Evolutionary conservation across 139 green algal genomes (phyloP).

Genomic region (Yamagishiella unicocca): DNA sequence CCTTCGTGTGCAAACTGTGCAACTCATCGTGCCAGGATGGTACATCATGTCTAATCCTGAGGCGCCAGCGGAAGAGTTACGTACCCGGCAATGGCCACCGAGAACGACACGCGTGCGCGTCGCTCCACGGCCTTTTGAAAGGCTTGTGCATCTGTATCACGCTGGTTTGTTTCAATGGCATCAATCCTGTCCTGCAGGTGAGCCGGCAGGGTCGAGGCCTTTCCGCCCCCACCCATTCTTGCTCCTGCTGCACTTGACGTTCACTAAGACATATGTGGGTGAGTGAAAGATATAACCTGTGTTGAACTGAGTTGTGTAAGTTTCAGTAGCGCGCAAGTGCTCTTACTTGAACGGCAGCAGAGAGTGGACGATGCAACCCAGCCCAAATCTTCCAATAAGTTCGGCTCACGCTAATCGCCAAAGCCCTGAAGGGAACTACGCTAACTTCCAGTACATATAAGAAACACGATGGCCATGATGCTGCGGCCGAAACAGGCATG

Average conservation of each 20-base stretch:
- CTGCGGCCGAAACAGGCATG: not conserved
- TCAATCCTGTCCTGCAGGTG: constrained; percentile 43
- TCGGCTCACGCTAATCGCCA: too few relatives aligned
- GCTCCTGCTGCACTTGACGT: not conserved
- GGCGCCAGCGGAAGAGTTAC: not conserved
- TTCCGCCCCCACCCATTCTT: constrained; percentile 27
- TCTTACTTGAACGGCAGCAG: too few relatives aligned
- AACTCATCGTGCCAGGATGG: too few relatives aligned
- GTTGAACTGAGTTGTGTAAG: too few relatives aligned
- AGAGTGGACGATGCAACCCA: constrained; percentile 14
- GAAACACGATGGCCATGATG: not conserved
- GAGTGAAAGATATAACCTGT: not conserved
- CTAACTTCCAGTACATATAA: not conserved
- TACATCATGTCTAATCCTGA: not conserved
- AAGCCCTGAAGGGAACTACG: too few relatives aligned
- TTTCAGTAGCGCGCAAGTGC: too few relatives aligned
- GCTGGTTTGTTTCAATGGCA: constrained; percentile 40
- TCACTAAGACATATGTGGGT: constrained; percentile 21
- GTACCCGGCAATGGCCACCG: constrained; percentile 32
- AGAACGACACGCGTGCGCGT: constrained; percentile 22
- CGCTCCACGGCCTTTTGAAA: constrained; percentile 45
- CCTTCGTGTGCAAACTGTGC: too few relatives aligned
- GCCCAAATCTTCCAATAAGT: too few relatives aligned
- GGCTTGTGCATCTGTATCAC: constrained; percentile 38
- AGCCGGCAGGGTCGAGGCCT: constrained; percentile 21